These are phyloP conservation scores for Rhynchospora pubera DNA, from an alignment of 176 grass and related monocot genomes.

Conservation along the genomic window DNA sequence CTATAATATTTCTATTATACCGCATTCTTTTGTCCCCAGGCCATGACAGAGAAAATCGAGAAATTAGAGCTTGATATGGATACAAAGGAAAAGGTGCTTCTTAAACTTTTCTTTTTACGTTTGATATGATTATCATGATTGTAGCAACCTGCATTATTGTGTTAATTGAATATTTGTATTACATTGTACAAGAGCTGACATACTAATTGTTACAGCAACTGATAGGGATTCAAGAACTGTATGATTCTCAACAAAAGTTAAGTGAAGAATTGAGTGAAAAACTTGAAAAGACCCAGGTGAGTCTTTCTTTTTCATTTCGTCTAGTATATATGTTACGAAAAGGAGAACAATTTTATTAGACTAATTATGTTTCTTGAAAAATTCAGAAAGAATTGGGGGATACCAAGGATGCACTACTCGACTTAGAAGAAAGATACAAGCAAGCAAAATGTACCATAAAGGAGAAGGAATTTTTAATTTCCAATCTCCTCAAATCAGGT, in stretches of 20 bases:
- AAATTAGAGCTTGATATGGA: constrained; percentile 78
- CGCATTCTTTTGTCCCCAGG: constrained; percentile 33
- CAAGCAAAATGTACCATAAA: constrained; percentile 91
- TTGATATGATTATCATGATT: background rate
- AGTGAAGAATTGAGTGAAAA: constrained; percentile 85
- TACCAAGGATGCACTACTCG: constrained; percentile 60
- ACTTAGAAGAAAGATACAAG: constrained; percentile 95
- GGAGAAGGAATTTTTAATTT: constrained; percentile 96
- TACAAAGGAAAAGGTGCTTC: constrained; percentile 80
- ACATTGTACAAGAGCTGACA: constrained; percentile 20
- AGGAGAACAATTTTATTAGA: background rate
- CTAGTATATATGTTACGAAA: background rate
- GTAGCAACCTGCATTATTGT: background rate
- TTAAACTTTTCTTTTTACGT: background rate
- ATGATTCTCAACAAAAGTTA: constrained; percentile 79
- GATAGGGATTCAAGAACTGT: constrained; percentile 91
- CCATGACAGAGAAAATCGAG: constrained; percentile 97
- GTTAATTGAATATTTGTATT: constrained; percentile 16
- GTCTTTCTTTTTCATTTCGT: background rate
- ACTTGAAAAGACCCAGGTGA: constrained; percentile 77
- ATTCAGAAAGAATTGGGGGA: constrained; percentile 79
- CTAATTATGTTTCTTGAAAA: constrained; percentile 13
- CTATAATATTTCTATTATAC: background rate
- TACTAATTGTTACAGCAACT: constrained; percentile 55
- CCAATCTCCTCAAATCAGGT: constrained; percentile 96